Evolutionary conservation across 805 yeast species (phyloP), one percentile per base, ranked within the genome.

Genomic region (Wickerhamiella kazuoi): DNA sequence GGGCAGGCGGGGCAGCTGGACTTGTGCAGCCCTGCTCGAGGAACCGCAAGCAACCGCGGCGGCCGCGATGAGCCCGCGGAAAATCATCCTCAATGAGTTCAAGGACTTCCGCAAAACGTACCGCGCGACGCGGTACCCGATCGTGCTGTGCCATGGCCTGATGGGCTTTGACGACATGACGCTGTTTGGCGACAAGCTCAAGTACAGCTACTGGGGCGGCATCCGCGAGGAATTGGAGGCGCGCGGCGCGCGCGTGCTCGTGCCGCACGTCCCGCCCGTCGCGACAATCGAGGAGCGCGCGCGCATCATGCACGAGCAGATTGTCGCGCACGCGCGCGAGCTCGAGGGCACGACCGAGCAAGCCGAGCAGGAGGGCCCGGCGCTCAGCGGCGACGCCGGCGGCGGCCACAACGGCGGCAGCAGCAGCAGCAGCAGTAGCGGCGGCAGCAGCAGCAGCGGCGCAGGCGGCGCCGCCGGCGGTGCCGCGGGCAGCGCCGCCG

Each of bases 111-210:
- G 42, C 7, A 30, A 32, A 14, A 3, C 34, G 3, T 49, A 49
- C 30, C 37, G 40, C 14, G 40, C 48, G 3, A 42, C 50, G 5
- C 42, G 41, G 21, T 50, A 67, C 50, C 94, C 94, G 0, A 71
- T 83, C 1, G 78, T 83, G 0, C 56, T 83, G 21, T 83, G 94
- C 50, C 95, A 83, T 60, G 95, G 95, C 0, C 66, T 83, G 19
- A 72, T 81, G 0, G 95, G 95, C 1, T 83, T 81, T 49, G 93
- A 80, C 49, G 65, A 61, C 40, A 38, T 71, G 30, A 52, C 61
- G 28, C 46, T 74, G 7, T 73, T 76, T 0, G 34, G 40, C 4
- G 56, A 53, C 3, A 37, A 37, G 2, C 32, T 40, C n/a, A 23
- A 64, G 32, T 57, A 81, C 19, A 78, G 77, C 42, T 84, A 86